Evolutionary conservation across 306 rosid species (phyloP).

Genomic region (Cucurbita argyrosperma): DNA sequence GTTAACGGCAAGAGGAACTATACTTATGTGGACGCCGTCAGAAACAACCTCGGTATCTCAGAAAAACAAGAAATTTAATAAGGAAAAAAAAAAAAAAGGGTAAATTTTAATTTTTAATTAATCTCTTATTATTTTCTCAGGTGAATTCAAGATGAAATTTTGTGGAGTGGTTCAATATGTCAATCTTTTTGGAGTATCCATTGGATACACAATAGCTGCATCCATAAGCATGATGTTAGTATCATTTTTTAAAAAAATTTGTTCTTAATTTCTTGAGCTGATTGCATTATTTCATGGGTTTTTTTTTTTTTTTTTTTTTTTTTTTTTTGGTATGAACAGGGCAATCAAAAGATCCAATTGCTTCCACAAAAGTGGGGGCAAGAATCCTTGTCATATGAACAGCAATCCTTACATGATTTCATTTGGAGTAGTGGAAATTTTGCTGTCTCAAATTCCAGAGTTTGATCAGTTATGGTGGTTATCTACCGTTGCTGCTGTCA

Average conservation of each 20-base stretch:
- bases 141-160: slow-evolving; percentile 8
- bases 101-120: too few relatives aligned
- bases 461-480: slow-evolving; percentile 62
- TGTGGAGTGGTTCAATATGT: slow-evolving; percentile 11
- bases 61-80: too few relatives aligned
- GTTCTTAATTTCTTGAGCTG: background rate
- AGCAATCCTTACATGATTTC: slow-evolving; percentile 32
- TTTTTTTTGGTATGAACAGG: background rate
- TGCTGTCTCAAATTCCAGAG: slow-evolving; percentile 66
- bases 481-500: slow-evolving; percentile 58
- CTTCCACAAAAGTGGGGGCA: slow-evolving; percentile 9
- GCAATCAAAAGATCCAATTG: slow-evolving; percentile 14
- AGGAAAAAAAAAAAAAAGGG: too few relatives aligned
- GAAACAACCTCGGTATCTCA: slow-evolving; percentile 3
- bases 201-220: slow-evolving; percentile 13
- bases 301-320: background rate
- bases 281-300: background rate
- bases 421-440: slow-evolving; percentile 40
- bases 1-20: slow-evolving; percentile 7
- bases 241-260: background rate
- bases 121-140: background rate
- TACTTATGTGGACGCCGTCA: slow-evolving; percentile 9
- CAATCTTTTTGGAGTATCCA: slow-evolving; percentile 12
- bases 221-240: slow-evolving; percentile 16
- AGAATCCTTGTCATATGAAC: slow-evolving; percentile 3